Evolutionary conservation across 108 stramenopile species (phyloP), one percentile per base, ranked within the genome.

Genomic region (Nitzschia inconspicua): DNA sequence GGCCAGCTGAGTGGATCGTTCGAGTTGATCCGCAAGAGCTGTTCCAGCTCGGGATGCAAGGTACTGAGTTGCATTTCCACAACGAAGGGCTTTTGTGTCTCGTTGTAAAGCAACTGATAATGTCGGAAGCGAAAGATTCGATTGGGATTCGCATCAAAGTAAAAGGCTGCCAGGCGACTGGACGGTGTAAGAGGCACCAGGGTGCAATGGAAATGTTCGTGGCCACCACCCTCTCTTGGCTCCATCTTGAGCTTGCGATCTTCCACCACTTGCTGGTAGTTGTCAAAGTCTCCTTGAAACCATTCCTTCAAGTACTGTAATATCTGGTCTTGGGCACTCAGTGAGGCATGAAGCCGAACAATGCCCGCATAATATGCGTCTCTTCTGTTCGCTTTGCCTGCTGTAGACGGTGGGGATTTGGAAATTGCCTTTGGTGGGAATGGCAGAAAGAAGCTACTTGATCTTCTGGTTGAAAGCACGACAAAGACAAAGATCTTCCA

Each of bases 271-370:
- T 92, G 90, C 22, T 79, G 22, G 59, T 92, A 88, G 41, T 92
- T 92, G 65, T 92, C 90, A 60, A 92, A 92, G 49, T 92, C 90
- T 18, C 90, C 90, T 57, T 84, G 83, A 69, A 92, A 92, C 23
- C 41, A 42, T 18, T 66, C 55, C n/a, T n/a, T n/a, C n/a, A n/a
- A n/a, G n/a, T n/a, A n/a, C n/a, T n/a, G n/a, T n/a, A n/a, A n/a
- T n/a, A n/a, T n/a, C n/a, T n/a, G n/a, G n/a, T n/a, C n/a, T n/a
- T n/a, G n/a, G n/a, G n/a, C n/a, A n/a, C n/a, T n/a, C n/a, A n/a
- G n/a, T n/a, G n/a, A n/a, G n/a, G n/a, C n/a, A n/a, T n/a, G n/a
- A n/a, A n/a, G n/a, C n/a, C n/a, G n/a, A n/a, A n/a, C n/a, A n/a
- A n/a, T n/a, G n/a, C n/a, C n/a, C n/a, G n/a, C n/a, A n/a, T n/a